Percentiles rank a stretch among this genome's conserved stretches.
These are phyloP conservation scores for Globisporangium megalacanthum DNA, from an alignment of 352 stramenopile species.

Conservation along the genomic window DNA sequence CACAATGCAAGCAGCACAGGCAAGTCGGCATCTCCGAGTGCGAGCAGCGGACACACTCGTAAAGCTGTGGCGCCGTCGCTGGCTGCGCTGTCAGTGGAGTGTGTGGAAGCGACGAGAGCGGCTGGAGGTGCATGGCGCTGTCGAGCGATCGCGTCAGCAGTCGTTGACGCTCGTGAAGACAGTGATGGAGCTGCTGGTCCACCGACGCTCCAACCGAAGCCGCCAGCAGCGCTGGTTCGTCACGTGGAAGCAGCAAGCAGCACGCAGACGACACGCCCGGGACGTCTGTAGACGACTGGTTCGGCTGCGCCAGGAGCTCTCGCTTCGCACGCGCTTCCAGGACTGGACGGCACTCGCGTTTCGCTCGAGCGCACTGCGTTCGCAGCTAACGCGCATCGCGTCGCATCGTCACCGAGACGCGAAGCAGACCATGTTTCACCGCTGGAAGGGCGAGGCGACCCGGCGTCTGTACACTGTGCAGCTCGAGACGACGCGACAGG, in stretches of 20 bases:
- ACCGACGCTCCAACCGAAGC: neutral
- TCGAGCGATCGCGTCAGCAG: neutral
- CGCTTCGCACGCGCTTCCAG: conserved; percentile 1
- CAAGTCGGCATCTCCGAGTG: neutral
- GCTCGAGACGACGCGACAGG: neutral
- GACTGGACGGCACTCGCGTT: neutral
- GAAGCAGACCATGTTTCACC: conserved; percentile 1
- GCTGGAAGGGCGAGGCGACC: conserved; percentile 7
- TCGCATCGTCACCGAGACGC: neutral
- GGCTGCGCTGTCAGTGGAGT: conserved; percentile 9
- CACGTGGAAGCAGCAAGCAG: conserved; percentile 4
- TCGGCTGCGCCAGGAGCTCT: neutral
- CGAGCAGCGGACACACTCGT: neutral
- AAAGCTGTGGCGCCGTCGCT: neutral
- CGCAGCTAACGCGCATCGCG: neutral
- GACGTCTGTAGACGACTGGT: neutral
- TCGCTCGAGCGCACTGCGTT: neutral
- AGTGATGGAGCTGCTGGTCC: neutral
- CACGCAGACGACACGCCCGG: neutral
- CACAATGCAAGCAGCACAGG: neutral
- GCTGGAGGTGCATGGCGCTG: neutral
- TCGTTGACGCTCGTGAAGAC: conserved; percentile 4
- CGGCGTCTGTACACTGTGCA: neutral
- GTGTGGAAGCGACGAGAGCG: conserved; percentile 10
- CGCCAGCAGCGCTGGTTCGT: neutral